Evolutionary conservation across 345 rosid genomes (phyloP).

Genomic region (Corymbia maculata): DNA sequence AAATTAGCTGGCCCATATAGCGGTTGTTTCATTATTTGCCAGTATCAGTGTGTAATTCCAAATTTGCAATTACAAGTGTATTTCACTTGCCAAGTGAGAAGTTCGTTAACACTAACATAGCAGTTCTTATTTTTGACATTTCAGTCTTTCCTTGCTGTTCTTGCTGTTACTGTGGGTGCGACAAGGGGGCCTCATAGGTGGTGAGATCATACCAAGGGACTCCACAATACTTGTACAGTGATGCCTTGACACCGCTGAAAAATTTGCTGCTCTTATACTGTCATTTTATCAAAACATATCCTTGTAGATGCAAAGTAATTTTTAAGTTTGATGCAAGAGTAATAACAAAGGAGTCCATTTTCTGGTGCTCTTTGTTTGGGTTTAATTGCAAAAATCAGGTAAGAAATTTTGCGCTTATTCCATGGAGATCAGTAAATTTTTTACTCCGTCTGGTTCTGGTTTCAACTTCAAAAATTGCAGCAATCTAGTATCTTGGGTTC

Average conservation of each 20-base stretch:
- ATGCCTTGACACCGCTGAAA: neutral
- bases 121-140: neutral
- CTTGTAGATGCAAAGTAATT: neutral
- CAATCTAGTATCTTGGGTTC: neutral
- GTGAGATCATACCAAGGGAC: conserved; percentile 7
- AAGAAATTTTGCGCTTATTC: neutral
- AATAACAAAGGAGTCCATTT: neutral
- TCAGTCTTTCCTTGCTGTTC: conserved; percentile 53
- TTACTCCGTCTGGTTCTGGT: neutral
- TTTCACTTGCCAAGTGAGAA: neutral
- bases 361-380: neutral
- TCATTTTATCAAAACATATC: neutral
- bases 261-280: neutral
- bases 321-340: neutral
- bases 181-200: conserved; percentile 41
- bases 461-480: neutral
- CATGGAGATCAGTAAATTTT: neutral
- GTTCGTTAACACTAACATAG: neutral
- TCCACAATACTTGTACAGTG: neutral
- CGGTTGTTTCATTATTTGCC: neutral
- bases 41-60: neutral
- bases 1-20: neutral
- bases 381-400: neutral
- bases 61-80: neutral
- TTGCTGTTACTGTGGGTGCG: conserved; percentile 50